phyloP scores from a whole-genome alignment of 2,329 filamentous ascomycete species.

The Calonectria fujianensis region DNA sequence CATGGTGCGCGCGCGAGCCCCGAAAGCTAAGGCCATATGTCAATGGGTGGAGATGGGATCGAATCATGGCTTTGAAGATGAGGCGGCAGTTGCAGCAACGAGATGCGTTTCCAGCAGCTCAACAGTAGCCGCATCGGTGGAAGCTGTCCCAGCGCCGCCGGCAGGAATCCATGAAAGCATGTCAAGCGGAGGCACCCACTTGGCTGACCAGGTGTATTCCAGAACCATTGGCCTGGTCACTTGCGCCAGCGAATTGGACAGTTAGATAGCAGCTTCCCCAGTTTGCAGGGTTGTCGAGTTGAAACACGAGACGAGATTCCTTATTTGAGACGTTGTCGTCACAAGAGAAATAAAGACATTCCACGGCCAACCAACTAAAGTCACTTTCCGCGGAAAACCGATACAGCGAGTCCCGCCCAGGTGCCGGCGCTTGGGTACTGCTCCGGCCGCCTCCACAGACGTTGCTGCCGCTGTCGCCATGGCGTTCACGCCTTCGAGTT shows the following conservation, averaged over 20 bases:
- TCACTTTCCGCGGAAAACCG: background rate
- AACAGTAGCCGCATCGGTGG: conserved; percentile 4
- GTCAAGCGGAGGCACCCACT: background rate
- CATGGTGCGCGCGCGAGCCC: conserved; percentile 22
- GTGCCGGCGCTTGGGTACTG: conserved; percentile 16
- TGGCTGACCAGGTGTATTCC: background rate
- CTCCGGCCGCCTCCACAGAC: conserved; percentile 26
- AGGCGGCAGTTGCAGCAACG: conserved; percentile 22
- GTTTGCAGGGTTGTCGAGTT: conserved; percentile 14
- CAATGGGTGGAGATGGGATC: conserved; percentile 30
- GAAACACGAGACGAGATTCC: conserved; percentile 16
- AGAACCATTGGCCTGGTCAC: background rate
- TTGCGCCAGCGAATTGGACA: background rate
- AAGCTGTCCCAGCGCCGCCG: background rate
- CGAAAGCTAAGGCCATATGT: conserved; percentile 33
- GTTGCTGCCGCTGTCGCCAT: conserved; percentile 30
- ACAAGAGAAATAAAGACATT: background rate
- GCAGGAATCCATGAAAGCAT: conserved; percentile 1
- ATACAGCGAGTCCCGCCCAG: background rate
- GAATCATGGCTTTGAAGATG: conserved; percentile 25
- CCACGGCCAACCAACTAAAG: background rate
- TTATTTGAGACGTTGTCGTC: background rate
- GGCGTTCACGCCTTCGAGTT: conserved; percentile 23
- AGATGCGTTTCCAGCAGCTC: background rate
- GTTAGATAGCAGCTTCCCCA: background rate